Conservation (phyloP, 2,329 filamentous ascomycete species). For the Paradendryphiella salina region DNA sequence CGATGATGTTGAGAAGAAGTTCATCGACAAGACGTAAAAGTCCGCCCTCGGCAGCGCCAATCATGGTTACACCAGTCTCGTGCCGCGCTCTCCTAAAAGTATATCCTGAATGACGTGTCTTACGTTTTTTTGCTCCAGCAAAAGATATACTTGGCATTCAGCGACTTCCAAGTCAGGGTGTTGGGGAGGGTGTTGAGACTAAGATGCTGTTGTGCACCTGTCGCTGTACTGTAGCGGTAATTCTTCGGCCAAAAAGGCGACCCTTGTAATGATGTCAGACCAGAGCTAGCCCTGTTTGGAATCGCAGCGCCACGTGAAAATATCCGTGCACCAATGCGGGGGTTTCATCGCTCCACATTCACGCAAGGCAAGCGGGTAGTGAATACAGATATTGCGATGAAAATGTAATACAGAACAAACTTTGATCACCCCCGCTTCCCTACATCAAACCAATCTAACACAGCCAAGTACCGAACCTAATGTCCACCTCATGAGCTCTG, state of each 20-base stretch:
- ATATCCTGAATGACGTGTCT: slow-evolving; percentile 32
- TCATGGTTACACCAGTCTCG: slow-evolving; percentile 19
- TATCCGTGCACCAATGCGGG: no score
- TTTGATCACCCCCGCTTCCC: neutral
- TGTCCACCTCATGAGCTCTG: neutral
- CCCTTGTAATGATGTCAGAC: slow-evolving; percentile 7
- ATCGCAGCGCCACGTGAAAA: neutral
- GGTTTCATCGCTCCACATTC: no score
- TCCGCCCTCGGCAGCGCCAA: slow-evolving; percentile 19
- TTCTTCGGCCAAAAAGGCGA: neutral
- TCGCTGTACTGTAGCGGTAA: neutral
- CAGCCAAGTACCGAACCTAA: no score
- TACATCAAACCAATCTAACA: neutral
- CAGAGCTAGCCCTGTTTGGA: neutral
- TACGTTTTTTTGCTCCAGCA: slow-evolving; percentile 35
- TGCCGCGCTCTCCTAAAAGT: slow-evolving; percentile 27
- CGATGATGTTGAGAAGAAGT: slow-evolving; percentile 41
- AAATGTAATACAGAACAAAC: neutral
- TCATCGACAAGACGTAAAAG: slow-evolving; percentile 41
- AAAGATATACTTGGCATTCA: slow-evolving; percentile 31
- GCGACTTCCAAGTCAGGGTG: neutral
- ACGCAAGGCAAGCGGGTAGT: neutral
- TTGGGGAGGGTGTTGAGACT: neutral
- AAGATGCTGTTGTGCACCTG: neutral
- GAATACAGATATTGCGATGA: no score